phyloP scores from a whole-genome alignment of 805 yeast species.

The Debaryomyces tyrocola region DNA sequence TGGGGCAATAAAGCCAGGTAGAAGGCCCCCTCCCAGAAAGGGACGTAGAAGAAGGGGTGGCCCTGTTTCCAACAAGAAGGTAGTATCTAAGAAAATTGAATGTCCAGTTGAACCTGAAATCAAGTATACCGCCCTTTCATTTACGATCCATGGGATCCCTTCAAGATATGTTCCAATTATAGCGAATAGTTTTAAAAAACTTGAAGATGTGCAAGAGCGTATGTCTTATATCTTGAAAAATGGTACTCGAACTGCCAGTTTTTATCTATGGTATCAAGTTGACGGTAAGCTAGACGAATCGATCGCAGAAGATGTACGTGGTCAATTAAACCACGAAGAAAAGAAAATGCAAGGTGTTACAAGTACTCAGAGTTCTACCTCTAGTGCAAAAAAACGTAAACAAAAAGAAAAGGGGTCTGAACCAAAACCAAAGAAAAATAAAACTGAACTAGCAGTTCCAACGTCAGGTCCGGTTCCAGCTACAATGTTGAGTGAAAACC shows the following conservation, averaged over 20 bases:
- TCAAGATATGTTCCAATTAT: constrained; percentile 62
- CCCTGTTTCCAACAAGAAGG: constrained; percentile 3
- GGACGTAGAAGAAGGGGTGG: constrained; percentile 14
- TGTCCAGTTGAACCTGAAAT: constrained; percentile 45
- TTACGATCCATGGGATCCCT: constrained; percentile 67
- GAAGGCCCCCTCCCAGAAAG: constrained; percentile 16
- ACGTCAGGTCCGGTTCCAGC: neutral
- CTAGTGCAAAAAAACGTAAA: constrained; percentile 33
- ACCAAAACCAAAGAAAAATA: constrained; percentile 14
- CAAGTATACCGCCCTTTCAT: constrained; percentile 61
- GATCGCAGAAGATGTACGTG: constrained; percentile 63
- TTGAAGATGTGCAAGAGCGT: constrained; percentile 52
- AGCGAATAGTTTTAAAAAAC: constrained; percentile 60
- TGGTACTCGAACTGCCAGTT: constrained; percentile 62
- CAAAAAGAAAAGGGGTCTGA: constrained; percentile 23
- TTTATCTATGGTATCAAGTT: constrained; percentile 80
- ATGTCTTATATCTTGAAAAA: constrained; percentile 62
- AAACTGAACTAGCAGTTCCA: constrained; percentile 6
- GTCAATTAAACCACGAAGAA: constrained; percentile 55
- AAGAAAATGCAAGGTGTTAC: constrained; percentile 41
- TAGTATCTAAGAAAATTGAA: constrained; percentile 20
- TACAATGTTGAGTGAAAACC: neutral
- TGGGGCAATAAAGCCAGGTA: constrained; percentile 12
- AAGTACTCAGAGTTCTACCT: constrained; percentile 10
- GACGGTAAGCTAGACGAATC: constrained; percentile 72